Evolutionary conservation across 306 rosid genomes (phyloP), one percentile per base, ranked within the genome.

Genomic region (Pachyrhizus erosus): DNA sequence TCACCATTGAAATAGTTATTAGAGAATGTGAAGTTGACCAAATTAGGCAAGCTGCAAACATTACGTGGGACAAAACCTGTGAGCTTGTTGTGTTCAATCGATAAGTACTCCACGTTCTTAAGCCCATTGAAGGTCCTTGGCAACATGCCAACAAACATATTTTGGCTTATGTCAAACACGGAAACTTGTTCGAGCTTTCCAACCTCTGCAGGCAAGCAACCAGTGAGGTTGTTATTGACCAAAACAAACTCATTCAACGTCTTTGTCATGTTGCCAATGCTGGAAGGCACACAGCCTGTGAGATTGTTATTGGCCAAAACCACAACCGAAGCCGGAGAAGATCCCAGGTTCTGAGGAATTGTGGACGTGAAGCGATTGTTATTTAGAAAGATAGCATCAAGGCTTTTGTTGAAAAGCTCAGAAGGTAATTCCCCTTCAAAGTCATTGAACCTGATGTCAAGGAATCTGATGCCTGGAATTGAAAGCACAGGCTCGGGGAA

Each of bases 381-480:
- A 83, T 93, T 93, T 72, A 93, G 5, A 46, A 93, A 87, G 26
- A 93, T 26, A 3, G 92, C 97, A 23, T 93, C 97, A 0, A 85
- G 62, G 0, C 33, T 12, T 68, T 84, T 90, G 15, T 45, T 52
- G 58, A 95, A 95, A 3, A 95, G 89, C 75, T 79, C 83, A 0
- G 65, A 40, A 2, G 98, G 97, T 39, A 95, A 8, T n/a, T 68
- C 18, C 0, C 98, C 98, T 75, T 95, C 98, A 2, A 93, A 95
- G 11, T 89, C 79, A 12, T 95, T 95, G 87, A 3, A 93, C 73
- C 98, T 81, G 0, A 95, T 10, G 20, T 95, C 98, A 1, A 95
- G 82, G 79, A 37, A 95, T 52, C 71, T 87, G 0, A 89, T 37
- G 1, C 61, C 60, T 0, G 93, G 91, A 74, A 89, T 54, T 1